These are phyloP conservation scores for Heterobasidion irregulare DNA, from an alignment of 1,284 basidiomycete genomes.

Conservation along the genomic window DNA sequence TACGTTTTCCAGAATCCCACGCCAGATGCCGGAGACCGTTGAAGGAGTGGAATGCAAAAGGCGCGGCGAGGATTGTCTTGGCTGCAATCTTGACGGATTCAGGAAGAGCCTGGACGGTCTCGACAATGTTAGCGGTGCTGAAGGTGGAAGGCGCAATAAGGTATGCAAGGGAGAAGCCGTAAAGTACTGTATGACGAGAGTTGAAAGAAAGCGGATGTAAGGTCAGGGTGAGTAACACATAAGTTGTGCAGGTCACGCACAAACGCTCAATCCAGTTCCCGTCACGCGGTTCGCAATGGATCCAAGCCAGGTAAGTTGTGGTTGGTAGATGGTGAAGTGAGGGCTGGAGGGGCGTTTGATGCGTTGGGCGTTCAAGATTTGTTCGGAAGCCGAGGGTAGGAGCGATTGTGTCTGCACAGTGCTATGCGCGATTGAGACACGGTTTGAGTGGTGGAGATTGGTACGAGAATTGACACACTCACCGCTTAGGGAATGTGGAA, in stretches of 20 bases:
- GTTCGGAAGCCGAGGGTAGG: conserved; percentile 46
- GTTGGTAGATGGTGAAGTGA: conserved; percentile 95
- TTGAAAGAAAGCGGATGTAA: conserved; percentile 3
- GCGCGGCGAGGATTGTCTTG: conserved; percentile 73
- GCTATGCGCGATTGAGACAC: conserved; percentile 10
- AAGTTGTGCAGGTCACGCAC: conserved; percentile 38
- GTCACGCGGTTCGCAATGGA: conserved; percentile 86
- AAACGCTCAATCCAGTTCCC: conserved; percentile 70
- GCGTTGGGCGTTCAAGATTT: conserved; percentile 84
- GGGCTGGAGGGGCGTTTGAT: conserved; percentile 81
- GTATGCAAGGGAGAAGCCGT: conserved; percentile 85
- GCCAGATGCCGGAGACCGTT: conserved; percentile 89
- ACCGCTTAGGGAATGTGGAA: conserved; percentile 41
- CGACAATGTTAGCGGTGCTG: conserved; percentile 73
- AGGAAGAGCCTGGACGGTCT: conserved; percentile 62
- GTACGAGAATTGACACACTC: conserved; percentile 7
- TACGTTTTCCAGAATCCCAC: conserved; percentile 91
- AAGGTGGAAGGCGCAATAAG: conserved; percentile 76
- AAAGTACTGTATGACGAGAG: conserved; percentile 52
- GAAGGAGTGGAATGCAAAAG: conserved; percentile 86
- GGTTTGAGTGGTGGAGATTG: background rate
- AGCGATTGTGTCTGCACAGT: conserved; percentile 57
- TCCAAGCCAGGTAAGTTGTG: conserved; percentile 83
- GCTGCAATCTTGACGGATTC: conserved; percentile 66
- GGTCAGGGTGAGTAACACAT: background rate